Base-by-base conservation (phyloP, 106 monocot species). In the Alisma plantagoaquatica region DNA sequence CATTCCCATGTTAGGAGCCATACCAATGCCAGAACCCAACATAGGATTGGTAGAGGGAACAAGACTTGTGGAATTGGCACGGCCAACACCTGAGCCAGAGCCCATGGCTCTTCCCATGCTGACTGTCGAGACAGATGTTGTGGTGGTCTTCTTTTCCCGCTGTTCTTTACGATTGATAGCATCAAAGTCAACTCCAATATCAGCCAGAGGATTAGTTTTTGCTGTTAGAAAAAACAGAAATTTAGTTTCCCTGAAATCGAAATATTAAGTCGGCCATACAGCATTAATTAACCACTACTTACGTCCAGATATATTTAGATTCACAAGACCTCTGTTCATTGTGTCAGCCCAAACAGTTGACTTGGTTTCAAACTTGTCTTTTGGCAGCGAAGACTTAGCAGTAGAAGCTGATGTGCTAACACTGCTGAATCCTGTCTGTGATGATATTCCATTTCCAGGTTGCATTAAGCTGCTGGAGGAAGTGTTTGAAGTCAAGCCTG, bases 91-190 rank as follows among this genome's bases (percentile, higher is more conserved):
- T 31, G 56, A 66, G 27, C 94, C 94, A 24, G 84, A 42, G 17
- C 96, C 96, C 96, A 98, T 98, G 12, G 96, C 96, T 77, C 85
- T 89, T 21, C 96, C 96, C 96, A 98, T 98, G 28, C 64, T 73
- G 45, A 66, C 51, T 2, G 89, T 82, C 30, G 96, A 98, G 17
- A 62, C 62, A 3, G 81, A 59, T 47, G 81, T 33, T 46, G 49
- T 42, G 17, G 68, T 61, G 61, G 63, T 74, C 62, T 65, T 46
- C 38, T 55, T 56, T 56, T 81, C 81, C 38, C 71, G 77, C 64
- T 62, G 84, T 31, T 98, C 96, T 76, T 69, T 82, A 31, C 89
- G 77, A 50, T 98, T 98, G 4, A 98, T 81, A 0, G 89, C 73
- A 11, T 98, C 96, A 51, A 98, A 98, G 63, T 96, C 96, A 18